Evolutionary conservation across 345 rosid genomes (phyloP), one percentile per base, ranked within the genome.

Genomic region (Boechera divaricarpa): DNA sequence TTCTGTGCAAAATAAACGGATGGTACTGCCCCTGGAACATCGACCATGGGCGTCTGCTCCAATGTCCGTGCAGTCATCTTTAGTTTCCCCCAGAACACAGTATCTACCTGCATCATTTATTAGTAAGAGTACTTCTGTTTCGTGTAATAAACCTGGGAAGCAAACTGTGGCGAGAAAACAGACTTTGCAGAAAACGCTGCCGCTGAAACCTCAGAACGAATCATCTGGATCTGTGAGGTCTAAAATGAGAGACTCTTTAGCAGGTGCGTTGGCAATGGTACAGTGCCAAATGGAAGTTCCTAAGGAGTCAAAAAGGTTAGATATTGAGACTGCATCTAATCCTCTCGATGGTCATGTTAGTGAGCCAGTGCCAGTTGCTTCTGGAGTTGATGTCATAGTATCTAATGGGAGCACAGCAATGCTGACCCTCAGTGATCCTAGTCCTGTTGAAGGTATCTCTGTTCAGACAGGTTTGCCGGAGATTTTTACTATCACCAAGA

Each of bases 241-340:
- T 55, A 94, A 86, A 79, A 85, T 94, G 86, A 88, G 90, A 76
- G 95, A 91, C 45, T 86, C 94, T 12, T 84, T 94, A 58, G 89
- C 85, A 10, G 81, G 83, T 76, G 98, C 98, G 12, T 52, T 94
- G 70, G 88, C 91, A 69, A 77, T 91, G 89, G 98, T 89, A 65
- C 63, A 53, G 33, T 32, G 77, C 35, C 81, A 78, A 57, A 79
- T 73, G 41, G 84, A 81, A 68, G 38, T 83, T 63, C 18, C 77
- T 21, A 77, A 49, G 60, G 74, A n/a, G 29, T 83, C 29, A 8
- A 84, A 81, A 75, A 73, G 21, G 67, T 73, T 85, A 58, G 79
- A 69, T 61, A 62, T 9, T 74, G 82, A 86, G 56, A 68, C 74
- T 73, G 52, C 67, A 13, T 32, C 63, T 58, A 28, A 58, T 36